Percentiles rank a stretch among this genome's conserved stretches.
Evolutionary conservation across 2,329 filamentous ascomycete genomes (phyloP).

Genomic region (Trichoderma polysporum): DNA sequence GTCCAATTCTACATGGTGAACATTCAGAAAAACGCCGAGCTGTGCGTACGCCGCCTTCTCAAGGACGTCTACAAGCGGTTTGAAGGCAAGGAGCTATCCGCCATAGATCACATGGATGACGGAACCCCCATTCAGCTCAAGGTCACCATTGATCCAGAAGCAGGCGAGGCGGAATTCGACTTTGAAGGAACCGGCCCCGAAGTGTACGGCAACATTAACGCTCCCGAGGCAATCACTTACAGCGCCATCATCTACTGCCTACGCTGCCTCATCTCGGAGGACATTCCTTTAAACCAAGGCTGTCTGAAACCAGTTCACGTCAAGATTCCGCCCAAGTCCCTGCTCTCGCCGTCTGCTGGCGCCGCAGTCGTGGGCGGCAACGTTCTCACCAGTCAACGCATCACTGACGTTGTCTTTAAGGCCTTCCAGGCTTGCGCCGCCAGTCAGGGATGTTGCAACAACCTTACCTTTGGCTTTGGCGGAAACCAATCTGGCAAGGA

Average conservation of each 20-base stretch:
- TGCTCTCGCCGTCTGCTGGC: conserved; percentile 72
- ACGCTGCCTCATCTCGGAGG: conserved; percentile 73
- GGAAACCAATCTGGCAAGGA: conserved; percentile 41
- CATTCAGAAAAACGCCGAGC: conserved; percentile 78
- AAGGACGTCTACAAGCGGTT: conserved; percentile 70
- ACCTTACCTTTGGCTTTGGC: conserved; percentile 77
- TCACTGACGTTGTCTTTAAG: conserved; percentile 53
- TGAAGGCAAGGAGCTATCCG: conserved; percentile 66
- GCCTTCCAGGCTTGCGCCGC: conserved; percentile 79
- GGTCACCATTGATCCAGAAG: conserved; percentile 70
- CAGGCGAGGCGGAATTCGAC: conserved; percentile 77
- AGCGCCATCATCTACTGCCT: conserved; percentile 87
- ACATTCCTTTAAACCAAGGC: conserved; percentile 82
- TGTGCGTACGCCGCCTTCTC: conserved; percentile 69
- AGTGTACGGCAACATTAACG: conserved; percentile 79
- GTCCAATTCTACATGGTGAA: conserved; percentile 83
- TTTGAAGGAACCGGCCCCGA: conserved; percentile 78
- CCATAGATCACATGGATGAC: conserved; percentile 81
- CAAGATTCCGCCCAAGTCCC: conserved; percentile 68
- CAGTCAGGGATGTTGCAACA: conserved; percentile 78
- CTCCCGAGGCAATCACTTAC: conserved; percentile 78
- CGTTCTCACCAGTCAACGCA: conserved; percentile 53
- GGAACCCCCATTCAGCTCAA: conserved; percentile 74
- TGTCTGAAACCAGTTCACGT: conserved; percentile 75
- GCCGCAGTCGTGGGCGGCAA: conserved; percentile 83